Conservation (phyloP, 2,329 filamentous ascomycete genomes). For the Fusarium sp. region DNA sequence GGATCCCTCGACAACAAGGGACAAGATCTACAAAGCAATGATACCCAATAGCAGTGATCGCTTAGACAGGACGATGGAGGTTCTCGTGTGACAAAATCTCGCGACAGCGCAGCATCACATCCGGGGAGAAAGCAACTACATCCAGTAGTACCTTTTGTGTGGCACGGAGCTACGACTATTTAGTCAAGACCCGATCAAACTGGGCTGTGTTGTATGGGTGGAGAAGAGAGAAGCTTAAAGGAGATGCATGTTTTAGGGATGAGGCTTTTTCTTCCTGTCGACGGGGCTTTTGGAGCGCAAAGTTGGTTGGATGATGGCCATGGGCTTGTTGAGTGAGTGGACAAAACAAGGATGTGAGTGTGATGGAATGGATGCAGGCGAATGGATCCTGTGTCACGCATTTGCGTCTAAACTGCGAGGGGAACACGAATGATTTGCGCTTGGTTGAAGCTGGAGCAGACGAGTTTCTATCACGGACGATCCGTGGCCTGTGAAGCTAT, state of each 20-base stretch:
- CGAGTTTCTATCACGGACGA: slow-evolving; percentile 15
- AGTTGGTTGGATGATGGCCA: slow-evolving; percentile 2
- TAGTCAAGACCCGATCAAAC: slow-evolving; percentile 18
- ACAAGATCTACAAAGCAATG: slow-evolving; percentile 13
- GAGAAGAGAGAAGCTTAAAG: slow-evolving; percentile 39
- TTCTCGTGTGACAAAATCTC: slow-evolving; percentile 33
- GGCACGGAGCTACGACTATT: slow-evolving; percentile 31
- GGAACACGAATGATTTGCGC: slow-evolving; percentile 24
- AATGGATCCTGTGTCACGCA: slow-evolving; percentile 30
- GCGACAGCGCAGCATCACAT: slow-evolving; percentile 23
- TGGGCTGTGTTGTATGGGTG: slow-evolving; percentile 12
- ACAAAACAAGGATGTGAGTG: slow-evolving; percentile 25
- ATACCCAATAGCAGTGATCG: slow-evolving; percentile 2
- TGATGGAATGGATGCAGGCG: slow-evolving; percentile 15
- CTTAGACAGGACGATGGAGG: slow-evolving; percentile 14
- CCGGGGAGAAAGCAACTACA: slow-evolving; percentile 6
- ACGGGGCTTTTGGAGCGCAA: slow-evolving; percentile 26
- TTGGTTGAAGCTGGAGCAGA: slow-evolving; percentile 1
- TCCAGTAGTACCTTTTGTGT: slow-evolving; percentile 4
- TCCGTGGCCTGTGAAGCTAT: slow-evolving; percentile 20
- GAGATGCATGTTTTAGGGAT: slow-evolving; percentile 39
- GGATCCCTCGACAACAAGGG: slow-evolving; percentile 7
- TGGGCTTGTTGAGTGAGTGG: slow-evolving; percentile 1
- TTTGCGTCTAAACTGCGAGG: slow-evolving; percentile 9
- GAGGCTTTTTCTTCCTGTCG: slow-evolving; percentile 29